Base-by-base conservation (phyloP, 2,329 filamentous ascomycete genomes). In the Cordyceps tenuipes region DNA sequence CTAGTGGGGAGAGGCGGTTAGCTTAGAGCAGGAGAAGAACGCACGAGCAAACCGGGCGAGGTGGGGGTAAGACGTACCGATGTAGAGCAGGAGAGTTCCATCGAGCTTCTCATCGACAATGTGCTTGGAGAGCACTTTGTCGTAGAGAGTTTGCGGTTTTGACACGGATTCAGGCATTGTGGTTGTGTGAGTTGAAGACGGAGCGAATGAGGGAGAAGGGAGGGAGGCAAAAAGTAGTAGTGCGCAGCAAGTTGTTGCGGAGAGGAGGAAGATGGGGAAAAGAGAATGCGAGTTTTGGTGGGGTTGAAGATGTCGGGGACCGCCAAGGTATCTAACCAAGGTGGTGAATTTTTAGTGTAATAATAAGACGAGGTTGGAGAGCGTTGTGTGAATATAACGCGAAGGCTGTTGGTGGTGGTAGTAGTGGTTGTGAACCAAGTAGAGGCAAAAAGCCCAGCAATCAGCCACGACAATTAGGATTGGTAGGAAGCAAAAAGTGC, bases 41-140 rank as follows among this genome's bases (percentile, higher is more conserved):
- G 29, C 17, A 34, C 21, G 43, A 9, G 19, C 19, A 3, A 23
- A 15, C 36, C 21, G 23, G 5, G 29, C 39, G 13, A 51, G n/a
- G n/a, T n/a, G 15, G 50, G 41, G 19, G 39, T 26, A 29, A 23
- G 49, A 29, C 84, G 67, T 79, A 91, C 91, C 91, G 71, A 97
- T 97, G 74, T 97, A 97, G 62, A 97, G 82, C 65, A 96, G 79
- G 68, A 95, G 81, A 61, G 92, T 97, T 76, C 93, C 93, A 76
- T 97, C 93, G 60, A 91, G 84, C 82, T 92, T 90, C 83, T 96
- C 89, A 70, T 97, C 90, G 71, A 99, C 92, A 69, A 97, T 88
- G 75, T 99, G 94, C 78, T 88, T 88, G 69, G 90, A 85, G 69
- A 97, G 88, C 76, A 97, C 92, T 86, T 97, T 97, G 82, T 97